Conservation (phyloP, 225 moss, liverwort and hornwort genomes). For the Ulota crispa region DNA sequence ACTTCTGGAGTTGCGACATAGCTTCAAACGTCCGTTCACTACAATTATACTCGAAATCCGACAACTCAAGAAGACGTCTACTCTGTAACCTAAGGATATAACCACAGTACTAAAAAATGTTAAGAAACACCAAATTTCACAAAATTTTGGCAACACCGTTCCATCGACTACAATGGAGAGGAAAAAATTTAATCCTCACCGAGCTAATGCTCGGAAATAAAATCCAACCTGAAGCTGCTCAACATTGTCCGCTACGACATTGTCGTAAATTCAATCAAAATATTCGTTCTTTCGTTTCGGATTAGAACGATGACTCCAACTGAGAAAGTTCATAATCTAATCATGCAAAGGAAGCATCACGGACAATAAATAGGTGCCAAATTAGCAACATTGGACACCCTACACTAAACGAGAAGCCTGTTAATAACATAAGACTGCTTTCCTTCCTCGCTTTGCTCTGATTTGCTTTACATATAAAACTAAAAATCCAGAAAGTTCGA, state of each 20-base stretch:
- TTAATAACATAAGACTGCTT: constrained; percentile 1
- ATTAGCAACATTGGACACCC: constrained; percentile 9
- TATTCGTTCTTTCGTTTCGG: neutral
- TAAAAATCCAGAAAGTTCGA: neutral
- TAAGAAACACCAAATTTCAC: neutral
- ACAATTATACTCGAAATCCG: constrained; percentile 8
- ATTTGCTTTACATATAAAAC: neutral
- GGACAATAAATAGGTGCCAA: neutral
- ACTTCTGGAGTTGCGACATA: constrained; percentile 16
- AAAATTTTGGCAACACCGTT: neutral
- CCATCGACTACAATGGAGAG: neutral
- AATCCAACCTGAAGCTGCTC: constrained; percentile 16
- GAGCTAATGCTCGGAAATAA: neutral
- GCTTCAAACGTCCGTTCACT: constrained; percentile 28
- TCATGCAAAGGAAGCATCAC: neutral
- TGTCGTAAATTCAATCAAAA: neutral
- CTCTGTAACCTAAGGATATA: neutral
- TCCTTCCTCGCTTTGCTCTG: neutral
- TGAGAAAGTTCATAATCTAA: neutral
- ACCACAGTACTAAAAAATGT: neutral
- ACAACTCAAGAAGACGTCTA: neutral
- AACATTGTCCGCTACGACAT: neutral
- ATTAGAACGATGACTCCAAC: neutral
- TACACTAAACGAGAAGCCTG: constrained; percentile 21
- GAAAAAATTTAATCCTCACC: constrained; percentile 10